Conservation (phyloP, 164 flowering plant genomes). For the Vitis vinifera region DNA sequence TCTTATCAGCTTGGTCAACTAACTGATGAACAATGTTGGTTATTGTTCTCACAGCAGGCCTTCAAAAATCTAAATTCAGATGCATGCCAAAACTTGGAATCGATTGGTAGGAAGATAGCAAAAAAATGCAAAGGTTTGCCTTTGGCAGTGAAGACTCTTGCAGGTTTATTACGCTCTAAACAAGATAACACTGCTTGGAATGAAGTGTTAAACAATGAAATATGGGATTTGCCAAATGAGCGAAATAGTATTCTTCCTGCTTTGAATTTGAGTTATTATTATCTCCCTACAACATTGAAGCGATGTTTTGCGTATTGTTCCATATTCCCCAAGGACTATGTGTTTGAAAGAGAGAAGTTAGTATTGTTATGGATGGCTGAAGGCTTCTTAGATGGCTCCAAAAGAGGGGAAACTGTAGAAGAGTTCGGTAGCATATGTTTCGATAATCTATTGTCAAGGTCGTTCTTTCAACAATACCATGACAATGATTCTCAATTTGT, state of each 20-base stretch:
- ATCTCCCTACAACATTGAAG: neutral
- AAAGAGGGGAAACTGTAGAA: neutral
- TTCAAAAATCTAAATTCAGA: too few species aligned
- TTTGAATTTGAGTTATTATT: neutral
- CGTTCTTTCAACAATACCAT: neutral
- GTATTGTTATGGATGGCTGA: conserved; percentile 8
- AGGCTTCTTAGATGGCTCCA: neutral
- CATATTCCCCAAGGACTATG: conserved; percentile 9
- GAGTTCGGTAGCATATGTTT: neutral
- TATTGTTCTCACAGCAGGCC: too few species aligned
- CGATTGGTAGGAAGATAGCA: too few species aligned
- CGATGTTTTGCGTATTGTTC: conserved; percentile 10
- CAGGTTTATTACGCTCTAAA: too few species aligned
- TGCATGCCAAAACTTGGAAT: too few species aligned
- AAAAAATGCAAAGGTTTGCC: too few species aligned
- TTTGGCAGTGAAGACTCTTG: too few species aligned
- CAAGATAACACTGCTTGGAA: too few species aligned
- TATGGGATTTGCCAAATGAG: neutral
- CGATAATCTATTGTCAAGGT: neutral
- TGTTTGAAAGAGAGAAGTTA: neutral
- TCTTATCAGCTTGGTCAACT: too few species aligned
- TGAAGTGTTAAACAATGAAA: too few species aligned
- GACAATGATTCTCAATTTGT: neutral
- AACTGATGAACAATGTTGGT: too few species aligned
- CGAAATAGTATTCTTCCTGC: neutral